Base-by-base conservation (phyloP, 129 eudicot species). In the Artemisia argyi region DNA sequence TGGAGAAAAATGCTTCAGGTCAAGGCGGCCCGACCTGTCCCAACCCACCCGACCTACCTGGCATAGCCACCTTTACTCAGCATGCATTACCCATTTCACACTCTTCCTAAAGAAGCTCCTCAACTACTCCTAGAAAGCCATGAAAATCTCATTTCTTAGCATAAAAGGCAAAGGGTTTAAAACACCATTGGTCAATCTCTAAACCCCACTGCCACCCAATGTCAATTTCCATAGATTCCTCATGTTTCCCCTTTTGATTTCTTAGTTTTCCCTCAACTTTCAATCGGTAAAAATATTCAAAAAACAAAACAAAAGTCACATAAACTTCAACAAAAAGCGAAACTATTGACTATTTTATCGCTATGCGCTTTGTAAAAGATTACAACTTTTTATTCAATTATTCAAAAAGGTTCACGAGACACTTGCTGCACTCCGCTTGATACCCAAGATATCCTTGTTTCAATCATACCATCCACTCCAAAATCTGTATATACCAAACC, bases 261-360 rank as follows among this genome's bases (percentile, higher is more conserved):
- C 72, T 51, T 77, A 14, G 14, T 63, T 78, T 65, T 59, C 39
- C 17, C 66, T 58, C 69, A 65, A 24, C 20, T 30, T 69, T 55
- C 55, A 69, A 51, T 60, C 32, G 18, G 58, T 56, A 44, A 56
- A 11, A 19, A 24, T 17, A 49, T 47, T 49, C 32, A 30, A 51
- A 71, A 46, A 46, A 63, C 73, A 72, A 72, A 46, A 70, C 60
- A 64, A 28, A 77, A 3, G 65, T 63, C 68, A 65, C 54, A 65
- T 71, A 46, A 73, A 66, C 74, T 78, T 69, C 72, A 73, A 77
- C 64, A 63, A 69, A 39, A 35, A 63, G 52, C 80, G 78, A 80
- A 82, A 77, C 85, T 69, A 82, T 70, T 81, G 75, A 78, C 86
- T 74, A 85, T 55, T 76, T 69, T 71, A 63, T 76, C 83, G 71